Evolutionary conservation across 129 eudicot genomes (phyloP).

Genomic region (Smallanthus sonchifolius): DNA sequence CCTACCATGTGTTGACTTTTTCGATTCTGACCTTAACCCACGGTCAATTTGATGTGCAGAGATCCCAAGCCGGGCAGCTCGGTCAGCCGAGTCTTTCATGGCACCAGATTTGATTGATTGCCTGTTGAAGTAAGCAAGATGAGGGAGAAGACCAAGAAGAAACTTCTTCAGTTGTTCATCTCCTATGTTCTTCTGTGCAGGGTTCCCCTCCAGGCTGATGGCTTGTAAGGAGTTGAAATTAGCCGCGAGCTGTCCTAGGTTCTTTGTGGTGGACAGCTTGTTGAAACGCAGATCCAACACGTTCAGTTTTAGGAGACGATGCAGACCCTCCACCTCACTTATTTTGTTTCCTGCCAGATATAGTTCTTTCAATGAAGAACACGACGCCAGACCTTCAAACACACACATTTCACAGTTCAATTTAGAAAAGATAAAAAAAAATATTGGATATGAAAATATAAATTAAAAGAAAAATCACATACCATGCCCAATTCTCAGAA

Average conservation of each 20-base stretch:
- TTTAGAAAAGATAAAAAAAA: background rate
- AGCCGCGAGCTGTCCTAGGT: slow-evolving; percentile 93
- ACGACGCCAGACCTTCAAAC: slow-evolving; percentile 72
- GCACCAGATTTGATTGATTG: slow-evolving; percentile 62
- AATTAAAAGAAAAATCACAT: slow-evolving; percentile 7
- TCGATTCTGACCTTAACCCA: slow-evolving; percentile 51
- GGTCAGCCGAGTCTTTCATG: slow-evolving; percentile 70
- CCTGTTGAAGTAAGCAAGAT: slow-evolving; percentile 71
- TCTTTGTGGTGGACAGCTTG: slow-evolving; percentile 86
- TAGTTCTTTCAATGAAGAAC: slow-evolving; percentile 81
- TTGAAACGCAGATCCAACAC: slow-evolving; percentile 92
- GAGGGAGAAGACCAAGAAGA: slow-evolving; percentile 76
- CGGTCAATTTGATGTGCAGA: slow-evolving; percentile 68
- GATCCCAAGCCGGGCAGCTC: slow-evolving; percentile 67
- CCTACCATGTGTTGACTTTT: slow-evolving; percentile 51
- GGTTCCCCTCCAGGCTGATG: slow-evolving; percentile 94
- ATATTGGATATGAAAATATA: background rate
- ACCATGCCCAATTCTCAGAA: slow-evolving; percentile 94
- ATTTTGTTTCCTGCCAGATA: slow-evolving; percentile 95
- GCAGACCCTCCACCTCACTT: slow-evolving; percentile 95
- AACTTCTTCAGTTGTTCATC: slow-evolving; percentile 86
- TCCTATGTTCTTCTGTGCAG: slow-evolving; percentile 91
- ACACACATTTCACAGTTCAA: background rate
- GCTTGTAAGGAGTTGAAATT: slow-evolving; percentile 91
- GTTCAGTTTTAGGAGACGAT: slow-evolving; percentile 79